phyloP scores from a whole-genome alignment of 345 rosid genomes.

The Linum lewisii region DNA sequence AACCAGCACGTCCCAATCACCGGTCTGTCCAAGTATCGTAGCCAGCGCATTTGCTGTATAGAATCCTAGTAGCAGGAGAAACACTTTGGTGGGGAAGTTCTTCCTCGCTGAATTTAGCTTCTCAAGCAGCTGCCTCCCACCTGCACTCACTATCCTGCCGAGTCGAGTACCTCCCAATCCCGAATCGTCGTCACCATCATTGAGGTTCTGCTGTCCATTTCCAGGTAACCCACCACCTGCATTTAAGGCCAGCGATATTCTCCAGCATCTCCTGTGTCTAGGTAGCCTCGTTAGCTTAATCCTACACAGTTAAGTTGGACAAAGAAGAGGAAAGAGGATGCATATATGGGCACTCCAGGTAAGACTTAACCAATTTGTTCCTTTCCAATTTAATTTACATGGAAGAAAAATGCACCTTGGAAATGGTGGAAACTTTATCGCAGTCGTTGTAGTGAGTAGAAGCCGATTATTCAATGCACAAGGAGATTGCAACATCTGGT shows the following conservation, averaged over 20 bases:
- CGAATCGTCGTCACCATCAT: constrained; percentile 27
- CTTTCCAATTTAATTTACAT: not conserved
- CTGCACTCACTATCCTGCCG: constrained; percentile 79
- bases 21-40: constrained; percentile 95
- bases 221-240: constrained; percentile 57
- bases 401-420: constrained; percentile 32
- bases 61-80: constrained; percentile 78
- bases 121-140: constrained; percentile 61
- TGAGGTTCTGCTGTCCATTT: constrained; percentile 42
- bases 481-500: constrained; percentile 1
- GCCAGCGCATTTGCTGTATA: constrained; percentile 96
- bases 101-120: constrained; percentile 76
- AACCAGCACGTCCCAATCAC: constrained; percentile 95
- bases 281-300: constrained; percentile 28
- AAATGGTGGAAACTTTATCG: constrained; percentile 24
- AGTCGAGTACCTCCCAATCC: constrained; percentile 75
- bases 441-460: constrained; percentile 22
- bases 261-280: constrained; percentile 20
- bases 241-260: constrained; percentile 62
- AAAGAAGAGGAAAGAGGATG: not conserved
- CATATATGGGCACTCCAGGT: not conserved
- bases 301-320: constrained; percentile 18
- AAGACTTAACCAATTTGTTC: not conserved
- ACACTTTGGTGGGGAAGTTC: constrained; percentile 86
- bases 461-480: constrained; percentile 16